Conservation (phyloP, 1,284 basidiomycete genomes). For the Leucoagaricus sp. region DNA sequence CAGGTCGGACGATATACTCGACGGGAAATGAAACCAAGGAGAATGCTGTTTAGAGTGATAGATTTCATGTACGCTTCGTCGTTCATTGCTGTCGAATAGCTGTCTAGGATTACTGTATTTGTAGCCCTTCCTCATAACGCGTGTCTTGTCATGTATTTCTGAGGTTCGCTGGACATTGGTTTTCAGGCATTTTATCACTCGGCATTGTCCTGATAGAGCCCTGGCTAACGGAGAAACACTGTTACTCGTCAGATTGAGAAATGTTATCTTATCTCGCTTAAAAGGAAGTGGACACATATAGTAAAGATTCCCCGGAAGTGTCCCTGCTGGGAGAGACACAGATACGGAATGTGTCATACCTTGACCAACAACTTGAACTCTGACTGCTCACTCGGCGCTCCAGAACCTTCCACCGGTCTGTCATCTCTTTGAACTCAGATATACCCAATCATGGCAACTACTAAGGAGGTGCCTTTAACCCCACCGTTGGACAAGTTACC, state of each 20-base stretch:
- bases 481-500: conserved; percentile 38
- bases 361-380: too few species aligned
- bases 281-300: too few species aligned
- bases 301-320: background rate
- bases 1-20: conserved; percentile 61
- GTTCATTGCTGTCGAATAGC: conserved; percentile 1
- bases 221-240: background rate
- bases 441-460: conserved; percentile 1
- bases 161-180: background rate
- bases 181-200: background rate
- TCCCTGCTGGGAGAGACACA: background rate
- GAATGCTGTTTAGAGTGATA: background rate
- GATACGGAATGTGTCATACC: too few species aligned
- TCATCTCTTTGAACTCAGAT: too few species aligned
- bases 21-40: conserved; percentile 34
- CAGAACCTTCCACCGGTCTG: too few species aligned
- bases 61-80: background rate
- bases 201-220: background rate
- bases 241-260: background rate
- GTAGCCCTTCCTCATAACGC: background rate
- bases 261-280: background rate
- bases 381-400: too few species aligned
- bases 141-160: background rate
- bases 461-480: background rate
- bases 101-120: background rate